Evolutionary conservation across 2,329 filamentous ascomycete species (phyloP), one percentile per base, ranked within the genome.

Genomic region (Fusarium tuaranense): DNA sequence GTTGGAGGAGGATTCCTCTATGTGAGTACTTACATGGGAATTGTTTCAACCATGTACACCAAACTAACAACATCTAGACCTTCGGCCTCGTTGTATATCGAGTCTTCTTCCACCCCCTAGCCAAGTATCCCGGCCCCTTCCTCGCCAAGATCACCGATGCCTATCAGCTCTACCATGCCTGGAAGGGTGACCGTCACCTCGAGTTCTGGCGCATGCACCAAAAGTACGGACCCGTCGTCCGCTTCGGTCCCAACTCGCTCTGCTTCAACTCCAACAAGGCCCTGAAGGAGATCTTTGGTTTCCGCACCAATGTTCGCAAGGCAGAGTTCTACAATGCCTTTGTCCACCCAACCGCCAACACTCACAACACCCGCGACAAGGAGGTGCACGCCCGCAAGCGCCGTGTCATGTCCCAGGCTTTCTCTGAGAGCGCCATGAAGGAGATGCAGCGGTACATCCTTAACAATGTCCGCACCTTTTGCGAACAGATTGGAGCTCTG

Each of bases 171-270:
- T 95, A 94, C 81, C 91, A 95, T 76, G 92, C 93, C 58, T 93
- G 91, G 83, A 92, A 90, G 78, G 94, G 93, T 63, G 91, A 93
- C 75, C 88, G 93, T 1, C 93, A 95, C 79, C 87, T 95, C 20
- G 90, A 93, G 78, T 92, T 95, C 78, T 91, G 91, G 85, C 86
- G 88, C 34, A 86, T 92, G 76, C 94, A 97, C 81, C 85, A 92
- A 76, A 87, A 88, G 79, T 95, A 97, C 78, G 93, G 93, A 86
- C 84, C 86, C n/a, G 82, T 91, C 61, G 92, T 96, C n/a, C 93
- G 94, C 32, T 94, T 93, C 74, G 93, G 93, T 0, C 94, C 94
- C 53, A 94, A 95, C 82, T 90, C 90, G 70, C 84, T 97, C 48
- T 94, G 92, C 1, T 90, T 97, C 84, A 96, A 97, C 86, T 92